Evolutionary conservation across 2,329 filamentous ascomycete species (phyloP), one percentile per base, ranked within the genome.

Genomic region (Biscogniauxia marginata): DNA sequence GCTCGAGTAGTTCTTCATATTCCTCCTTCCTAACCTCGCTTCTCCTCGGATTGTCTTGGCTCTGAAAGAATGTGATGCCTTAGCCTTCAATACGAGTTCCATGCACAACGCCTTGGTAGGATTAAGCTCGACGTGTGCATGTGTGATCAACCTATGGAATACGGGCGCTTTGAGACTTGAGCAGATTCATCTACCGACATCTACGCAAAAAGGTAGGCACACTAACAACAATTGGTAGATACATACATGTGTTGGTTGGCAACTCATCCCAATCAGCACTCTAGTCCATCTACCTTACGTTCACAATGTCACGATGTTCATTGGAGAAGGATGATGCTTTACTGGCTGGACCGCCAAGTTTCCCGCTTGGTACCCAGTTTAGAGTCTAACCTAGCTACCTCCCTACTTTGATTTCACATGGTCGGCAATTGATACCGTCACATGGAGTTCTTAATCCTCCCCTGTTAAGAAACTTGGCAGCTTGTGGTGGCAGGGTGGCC

Each of bases 11-110:
- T 19, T n/a, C 25, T 54, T 53, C 49, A 54, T 47, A 60, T 55
- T 60, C 56, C 59, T 58, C 57, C 47, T 61, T 55, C 30, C 9
- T 16, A 39, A 39, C 3, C n/a, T n/a, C n/a, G n/a, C n/a, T n/a
- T 39, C 13, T 39, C 30, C 11, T 16, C 30, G 30, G 30, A 16
- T 39, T 39, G 30, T 3, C 11, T 6, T 39, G 11, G 3, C 30
- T 39, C 3, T 11, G 30, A 39, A 25, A 39, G 11, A 3, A 39
- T 6, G 11, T 25, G 24, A 25, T 25, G 24, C 24, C 24, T 11
- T 6, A 11, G 6, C 24, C 24, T 25, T 6, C 6, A 11, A 25
- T 11, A 25, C 24, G 24, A 25, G n/a, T 39, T 39, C 4, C 30
- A 39, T 39, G 30, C 30, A 39, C n/a, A 39, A 39, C 30, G n/a